A percentile compares a stretch with the other conserved stretches of the same genome.
These are phyloP conservation scores for Podosphaera aphanis DNA, from an alignment of 2,329 filamentous ascomycete genomes.

Conservation along the genomic window DNA sequence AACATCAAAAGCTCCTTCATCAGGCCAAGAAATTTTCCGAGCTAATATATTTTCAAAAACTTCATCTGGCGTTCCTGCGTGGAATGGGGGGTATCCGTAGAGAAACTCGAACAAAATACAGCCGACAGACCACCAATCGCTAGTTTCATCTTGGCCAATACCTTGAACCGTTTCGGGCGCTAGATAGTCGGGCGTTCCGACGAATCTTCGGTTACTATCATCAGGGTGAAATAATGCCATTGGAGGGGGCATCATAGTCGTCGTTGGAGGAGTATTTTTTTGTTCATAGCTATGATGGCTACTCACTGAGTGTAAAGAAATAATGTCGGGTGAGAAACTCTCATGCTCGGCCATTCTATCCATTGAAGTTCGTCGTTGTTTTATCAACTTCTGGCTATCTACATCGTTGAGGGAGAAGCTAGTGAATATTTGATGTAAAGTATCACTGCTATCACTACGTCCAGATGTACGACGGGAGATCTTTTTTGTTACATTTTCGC, in stretches of 20 bases:
- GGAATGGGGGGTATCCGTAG: conserved; percentile 82
- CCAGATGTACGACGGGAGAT: conserved; percentile 44
- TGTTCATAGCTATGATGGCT: conserved; percentile 21
- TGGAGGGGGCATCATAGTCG: conserved; percentile 63
- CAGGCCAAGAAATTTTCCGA: conserved; percentile 79
- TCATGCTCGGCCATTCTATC: conserved; percentile 58
- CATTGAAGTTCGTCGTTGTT: conserved; percentile 28
- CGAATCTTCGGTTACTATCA: conserved; percentile 78
- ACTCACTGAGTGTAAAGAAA: conserved; percentile 31
- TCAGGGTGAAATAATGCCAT: conserved; percentile 92
- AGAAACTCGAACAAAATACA: conserved; percentile 95
- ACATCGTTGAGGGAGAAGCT: conserved; percentile 51
- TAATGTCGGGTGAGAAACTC: conserved; percentile 55
- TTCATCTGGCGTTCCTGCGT: conserved; percentile 68
- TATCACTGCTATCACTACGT: conserved; percentile 83
- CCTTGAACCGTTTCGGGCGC: conserved; percentile 93
- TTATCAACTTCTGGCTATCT: conserved; percentile 16
- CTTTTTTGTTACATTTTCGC: conserved; percentile 36
- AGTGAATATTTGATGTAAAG: conserved; percentile 58
- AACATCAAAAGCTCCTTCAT: conserved; percentile 53
- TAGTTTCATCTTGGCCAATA: conserved; percentile 86
- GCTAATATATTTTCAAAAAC: conserved; percentile 93
- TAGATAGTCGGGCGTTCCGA: conserved; percentile 90
- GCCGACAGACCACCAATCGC: conserved; percentile 99
- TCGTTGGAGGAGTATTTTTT: conserved; percentile 36